Percentiles rank a stretch among this genome's conserved stretches.
These are phyloP conservation scores for Hymenoscyphus repandus DNA, from an alignment of 2,329 filamentous ascomycete species.

Conservation along the genomic window DNA sequence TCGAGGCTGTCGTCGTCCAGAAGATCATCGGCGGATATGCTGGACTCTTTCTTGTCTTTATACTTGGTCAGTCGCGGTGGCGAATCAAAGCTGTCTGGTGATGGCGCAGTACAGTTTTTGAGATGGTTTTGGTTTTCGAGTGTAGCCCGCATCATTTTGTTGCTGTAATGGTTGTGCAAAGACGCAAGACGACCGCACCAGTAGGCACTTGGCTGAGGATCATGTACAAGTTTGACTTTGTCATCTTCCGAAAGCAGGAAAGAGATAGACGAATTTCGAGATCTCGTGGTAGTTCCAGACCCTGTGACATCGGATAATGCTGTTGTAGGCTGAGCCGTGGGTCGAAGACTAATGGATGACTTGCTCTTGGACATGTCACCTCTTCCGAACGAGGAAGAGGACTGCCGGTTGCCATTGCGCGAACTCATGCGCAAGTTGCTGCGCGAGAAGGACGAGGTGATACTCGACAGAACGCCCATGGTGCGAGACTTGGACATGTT, in stretches of 20 bases:
- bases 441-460: conserved; percentile 43
- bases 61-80: neutral
- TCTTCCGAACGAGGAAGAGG: conserved; percentile 6
- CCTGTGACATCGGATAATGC: conserved; percentile 5
- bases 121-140: conserved; percentile 1
- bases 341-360: conserved; percentile 1
- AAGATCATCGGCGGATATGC: neutral
- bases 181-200: conserved; percentile 59
- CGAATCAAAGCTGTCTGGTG: conserved; percentile 1
- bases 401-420: conserved; percentile 7
- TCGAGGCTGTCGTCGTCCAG: neutral
- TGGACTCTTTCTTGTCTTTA: neutral
- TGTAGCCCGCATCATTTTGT: conserved; percentile 33
- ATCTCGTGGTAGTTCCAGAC: neutral
- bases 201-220: conserved; percentile 45
- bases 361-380: neutral
- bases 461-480: conserved; percentile 39
- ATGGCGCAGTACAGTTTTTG: conserved; percentile 7
- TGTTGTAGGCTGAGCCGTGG: conserved; percentile 2
- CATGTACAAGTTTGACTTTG: neutral
- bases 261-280: neutral
- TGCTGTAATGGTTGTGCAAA: conserved; percentile 49
- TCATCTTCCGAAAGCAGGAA: conserved; percentile 2
- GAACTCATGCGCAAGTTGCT: conserved; percentile 9
- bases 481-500: conserved; percentile 42